These are phyloP conservation scores for Cryptosporidium tyzzeri DNA, from an alignment of 169 alveolate species.

Conservation along the genomic window DNA sequence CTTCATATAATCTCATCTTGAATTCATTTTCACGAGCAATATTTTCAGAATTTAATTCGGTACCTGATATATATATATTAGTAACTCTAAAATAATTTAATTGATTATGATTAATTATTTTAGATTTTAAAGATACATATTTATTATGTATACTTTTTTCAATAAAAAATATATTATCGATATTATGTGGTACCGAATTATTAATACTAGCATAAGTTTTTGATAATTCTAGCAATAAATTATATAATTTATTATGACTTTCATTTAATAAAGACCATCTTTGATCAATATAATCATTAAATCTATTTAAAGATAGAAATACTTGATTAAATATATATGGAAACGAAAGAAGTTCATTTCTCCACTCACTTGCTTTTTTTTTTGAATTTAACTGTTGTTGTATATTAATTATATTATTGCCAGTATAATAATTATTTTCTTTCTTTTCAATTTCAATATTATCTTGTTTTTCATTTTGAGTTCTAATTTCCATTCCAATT, in stretches of 20 bases:
- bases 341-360: constrained; percentile 43
- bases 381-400: not conserved
- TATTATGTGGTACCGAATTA: not conserved
- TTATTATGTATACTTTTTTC: not conserved
- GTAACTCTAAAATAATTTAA: not conserved
- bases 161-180: not conserved
- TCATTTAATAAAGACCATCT: constrained; percentile 40
- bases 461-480: not conserved
- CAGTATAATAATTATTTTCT: not conserved
- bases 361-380: constrained; percentile 29
- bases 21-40: not conserved
- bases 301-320: constrained; percentile 31
- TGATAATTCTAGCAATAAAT: constrained; percentile 16
- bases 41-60: not conserved
- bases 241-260: constrained; percentile 21
- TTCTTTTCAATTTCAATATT: not conserved
- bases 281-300: constrained; percentile 61
- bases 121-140: not conserved
- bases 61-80: constrained; percentile 5
- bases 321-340: constrained; percentile 42
- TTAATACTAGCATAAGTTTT: not conserved
- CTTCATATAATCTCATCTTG: constrained; percentile 15
- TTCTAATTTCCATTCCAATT: not conserved
- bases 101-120: not conserved
- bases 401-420: not conserved